Evolutionary conservation across 164 flowering plant genomes (phyloP).

Genomic region (Piper betle): DNA sequence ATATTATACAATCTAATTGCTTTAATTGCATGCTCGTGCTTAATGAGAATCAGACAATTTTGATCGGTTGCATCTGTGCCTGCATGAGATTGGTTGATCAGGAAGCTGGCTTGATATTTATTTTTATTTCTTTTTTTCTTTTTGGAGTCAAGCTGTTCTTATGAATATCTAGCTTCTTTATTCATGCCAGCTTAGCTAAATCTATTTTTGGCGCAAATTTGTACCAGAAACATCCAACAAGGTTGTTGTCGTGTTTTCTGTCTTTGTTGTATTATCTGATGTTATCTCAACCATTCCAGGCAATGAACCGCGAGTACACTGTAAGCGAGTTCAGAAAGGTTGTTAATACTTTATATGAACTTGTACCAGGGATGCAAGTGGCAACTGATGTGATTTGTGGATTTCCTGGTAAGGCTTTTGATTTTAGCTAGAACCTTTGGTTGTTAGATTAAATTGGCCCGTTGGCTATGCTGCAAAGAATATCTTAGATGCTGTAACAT

Average conservation of each 20-base stretch:
- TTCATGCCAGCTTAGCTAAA: too few species aligned
- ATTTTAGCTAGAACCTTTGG: neutral
- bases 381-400: conserved; percentile 99
- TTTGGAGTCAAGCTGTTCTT: too few species aligned
- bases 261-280: conserved; percentile 1
- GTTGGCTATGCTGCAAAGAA: too few species aligned
- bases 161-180: too few species aligned
- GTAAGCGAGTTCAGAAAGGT: conserved; percentile 82
- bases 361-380: conserved; percentile 99
- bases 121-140: neutral
- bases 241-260: too few species aligned
- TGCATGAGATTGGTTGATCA: neutral
- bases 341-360: conserved; percentile 73
- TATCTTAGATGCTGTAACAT: neutral
- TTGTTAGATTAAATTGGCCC: neutral
- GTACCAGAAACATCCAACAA: too few species aligned
- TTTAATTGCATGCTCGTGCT: neutral
- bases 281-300: conserved; percentile 28
- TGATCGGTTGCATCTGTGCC: neutral
- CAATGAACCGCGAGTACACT: conserved; percentile 98
- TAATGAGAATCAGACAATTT: neutral
- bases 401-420: conserved; percentile 67
- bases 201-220: too few species aligned
- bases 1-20: too few species aligned
- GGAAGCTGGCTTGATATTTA: neutral